phyloP scores from a whole-genome alignment of 345 rosid species.

The Lenwebbia sp. region DNA sequence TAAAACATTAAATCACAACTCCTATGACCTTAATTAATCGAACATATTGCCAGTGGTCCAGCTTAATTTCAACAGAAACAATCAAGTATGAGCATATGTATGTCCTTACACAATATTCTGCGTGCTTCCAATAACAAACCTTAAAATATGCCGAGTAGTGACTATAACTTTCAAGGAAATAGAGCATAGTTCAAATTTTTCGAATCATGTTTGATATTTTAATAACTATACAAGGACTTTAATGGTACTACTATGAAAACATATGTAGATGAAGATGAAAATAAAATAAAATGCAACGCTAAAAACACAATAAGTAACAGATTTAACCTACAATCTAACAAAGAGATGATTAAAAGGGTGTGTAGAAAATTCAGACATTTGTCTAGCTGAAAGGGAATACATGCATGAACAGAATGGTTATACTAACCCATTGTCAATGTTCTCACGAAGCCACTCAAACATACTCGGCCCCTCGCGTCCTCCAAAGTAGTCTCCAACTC shows the following conservation, averaged over 20 bases:
- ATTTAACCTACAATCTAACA: not conserved
- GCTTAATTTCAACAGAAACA: not conserved
- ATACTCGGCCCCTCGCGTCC: conserved; percentile 98
- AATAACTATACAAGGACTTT: not conserved
- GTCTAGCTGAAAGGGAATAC: not conserved
- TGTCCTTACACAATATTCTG: not conserved
- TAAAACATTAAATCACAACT: not conserved
- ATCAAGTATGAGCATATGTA: not conserved
- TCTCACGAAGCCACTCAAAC: conserved; percentile 83
- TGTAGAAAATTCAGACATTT: not conserved
- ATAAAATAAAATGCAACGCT: not conserved
- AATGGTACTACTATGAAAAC: not conserved
- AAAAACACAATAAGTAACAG: not conserved
- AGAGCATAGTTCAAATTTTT: not conserved
- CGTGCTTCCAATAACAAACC: not conserved
- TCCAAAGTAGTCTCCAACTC: conserved; percentile 88
- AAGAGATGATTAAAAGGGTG: not conserved
- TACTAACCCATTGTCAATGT: conserved; percentile 70
- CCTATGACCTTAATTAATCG: not conserved
- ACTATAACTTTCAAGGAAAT: not conserved
- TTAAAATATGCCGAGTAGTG: not conserved
- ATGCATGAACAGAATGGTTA: not conserved
- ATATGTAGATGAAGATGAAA: not conserved
- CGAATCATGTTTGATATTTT: not conserved
- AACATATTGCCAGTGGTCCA: not conserved